phyloP scores from a whole-genome alignment of 2,329 filamentous ascomycete species.

The Epichloe gansuensis region DNA sequence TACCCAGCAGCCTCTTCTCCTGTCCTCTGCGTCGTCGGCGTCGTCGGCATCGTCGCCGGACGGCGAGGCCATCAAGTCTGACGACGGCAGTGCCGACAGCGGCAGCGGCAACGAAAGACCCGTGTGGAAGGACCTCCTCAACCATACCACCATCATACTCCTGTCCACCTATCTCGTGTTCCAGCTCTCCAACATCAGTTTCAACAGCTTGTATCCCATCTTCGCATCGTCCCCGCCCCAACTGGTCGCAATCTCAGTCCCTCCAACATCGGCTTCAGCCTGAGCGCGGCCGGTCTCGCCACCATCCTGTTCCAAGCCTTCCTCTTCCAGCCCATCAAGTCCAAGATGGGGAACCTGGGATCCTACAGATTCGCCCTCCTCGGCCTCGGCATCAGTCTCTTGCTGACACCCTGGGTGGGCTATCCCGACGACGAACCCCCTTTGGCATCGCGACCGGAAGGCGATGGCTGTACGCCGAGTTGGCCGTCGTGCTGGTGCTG shows the following conservation, averaged over 20 bases:
- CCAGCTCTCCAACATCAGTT: constrained; percentile 86
- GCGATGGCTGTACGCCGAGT: constrained; percentile 63
- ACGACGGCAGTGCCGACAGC: constrained; percentile 14
- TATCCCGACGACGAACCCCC: constrained; percentile 51
- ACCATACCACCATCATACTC: constrained; percentile 69
- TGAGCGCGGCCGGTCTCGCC: constrained; percentile 72
- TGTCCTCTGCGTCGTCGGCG: constrained; percentile 12
- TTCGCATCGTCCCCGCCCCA: constrained; percentile 69
- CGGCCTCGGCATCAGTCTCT: constrained; percentile 70
- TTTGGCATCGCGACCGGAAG: constrained; percentile 49
- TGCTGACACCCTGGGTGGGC: constrained; percentile 81
- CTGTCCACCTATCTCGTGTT: constrained; percentile 84
- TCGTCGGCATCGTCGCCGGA: constrained; percentile 9
- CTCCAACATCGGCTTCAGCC: constrained; percentile 69
- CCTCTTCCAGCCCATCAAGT: constrained; percentile 67
- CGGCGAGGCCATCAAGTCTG: constrained; percentile 6
- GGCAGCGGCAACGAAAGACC: constrained; percentile 20
- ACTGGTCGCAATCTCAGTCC: constrained; percentile 66
- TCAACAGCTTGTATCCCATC: constrained; percentile 89
- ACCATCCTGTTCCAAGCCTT: constrained; percentile 87
- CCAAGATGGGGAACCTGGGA: constrained; percentile 70
- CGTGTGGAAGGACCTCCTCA: constrained; percentile 50
- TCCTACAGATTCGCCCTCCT: constrained; percentile 71
- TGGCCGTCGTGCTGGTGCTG: constrained; percentile 69
- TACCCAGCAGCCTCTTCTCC: constrained; percentile 19